Percentiles rank a stretch among this genome's conserved stretches.
phyloP scores from a whole-genome alignment of 2,329 filamentous ascomycete species.

The Ophiostoma piceae region DNA sequence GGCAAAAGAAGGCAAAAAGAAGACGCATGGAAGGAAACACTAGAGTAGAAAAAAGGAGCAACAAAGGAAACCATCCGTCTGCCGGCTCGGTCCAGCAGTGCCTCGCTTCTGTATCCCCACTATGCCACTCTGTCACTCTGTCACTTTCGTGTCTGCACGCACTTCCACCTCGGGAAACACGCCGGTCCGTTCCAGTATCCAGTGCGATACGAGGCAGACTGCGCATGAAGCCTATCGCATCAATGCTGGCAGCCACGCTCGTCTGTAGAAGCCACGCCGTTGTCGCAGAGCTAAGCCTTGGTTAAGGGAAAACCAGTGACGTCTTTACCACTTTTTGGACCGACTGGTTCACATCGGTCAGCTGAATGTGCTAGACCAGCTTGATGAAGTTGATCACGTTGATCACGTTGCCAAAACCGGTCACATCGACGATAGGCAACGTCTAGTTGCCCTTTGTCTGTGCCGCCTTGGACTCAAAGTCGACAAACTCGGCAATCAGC shows the following conservation, averaged over 20 bases:
- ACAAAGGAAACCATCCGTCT: background rate
- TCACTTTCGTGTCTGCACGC: background rate
- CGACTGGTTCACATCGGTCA: background rate
- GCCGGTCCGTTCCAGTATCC: background rate
- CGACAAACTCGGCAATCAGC: slow-evolving; percentile 44
- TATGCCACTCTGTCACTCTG: background rate
- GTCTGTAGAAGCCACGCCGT: background rate
- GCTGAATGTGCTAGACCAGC: background rate
- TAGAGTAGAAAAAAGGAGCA: background rate
- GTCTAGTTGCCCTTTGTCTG: background rate
- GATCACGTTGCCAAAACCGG: background rate
- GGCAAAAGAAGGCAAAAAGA: slow-evolving; percentile 5
- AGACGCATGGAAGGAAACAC: slow-evolving; percentile 10
- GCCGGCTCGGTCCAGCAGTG: background rate
- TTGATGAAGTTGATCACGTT: background rate
- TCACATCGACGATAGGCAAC: background rate
- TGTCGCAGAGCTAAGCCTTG: background rate
- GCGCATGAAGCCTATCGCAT: background rate
- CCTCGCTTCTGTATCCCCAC: background rate
- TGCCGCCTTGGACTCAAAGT: background rate
- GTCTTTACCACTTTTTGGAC: background rate
- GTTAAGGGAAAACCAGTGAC: background rate
- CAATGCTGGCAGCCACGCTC: background rate
- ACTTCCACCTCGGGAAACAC: background rate
- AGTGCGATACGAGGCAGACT: background rate